Evolutionary conservation across 306 rosid species (phyloP).

Genomic region (Hippophae tibetana): DNA sequence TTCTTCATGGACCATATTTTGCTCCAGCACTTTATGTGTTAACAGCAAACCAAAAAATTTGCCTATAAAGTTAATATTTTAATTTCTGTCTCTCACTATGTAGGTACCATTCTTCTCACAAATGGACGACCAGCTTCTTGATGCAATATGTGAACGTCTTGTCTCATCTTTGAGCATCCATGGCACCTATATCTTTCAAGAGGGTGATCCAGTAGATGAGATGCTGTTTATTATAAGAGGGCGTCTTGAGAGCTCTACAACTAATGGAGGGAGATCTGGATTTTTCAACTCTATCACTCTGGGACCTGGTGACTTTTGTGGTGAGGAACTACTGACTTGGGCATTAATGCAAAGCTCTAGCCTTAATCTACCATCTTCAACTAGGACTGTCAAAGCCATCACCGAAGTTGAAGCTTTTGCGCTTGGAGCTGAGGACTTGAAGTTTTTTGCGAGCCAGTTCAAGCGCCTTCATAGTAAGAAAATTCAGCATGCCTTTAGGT

Average conservation of each 20-base stretch:
- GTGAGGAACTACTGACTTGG: slow-evolving; percentile 88
- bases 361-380: slow-evolving; percentile 68
- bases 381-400: slow-evolving; percentile 59
- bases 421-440: slow-evolving; percentile 73
- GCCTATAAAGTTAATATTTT: no score
- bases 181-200: slow-evolving; percentile 65
- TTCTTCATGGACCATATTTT: not conserved
- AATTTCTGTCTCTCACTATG: slow-evolving; percentile 5
- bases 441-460: slow-evolving; percentile 69
- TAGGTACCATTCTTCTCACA: slow-evolving; percentile 93
- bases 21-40: not conserved
- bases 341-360: slow-evolving; percentile 75
- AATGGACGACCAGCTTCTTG: slow-evolving; percentile 92
- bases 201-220: slow-evolving; percentile 76
- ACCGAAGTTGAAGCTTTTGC: slow-evolving; percentile 86
- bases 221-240: slow-evolving; percentile 87
- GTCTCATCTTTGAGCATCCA: slow-evolving; percentile 64
- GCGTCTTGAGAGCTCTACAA: slow-evolving; percentile 80
- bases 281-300: slow-evolving; percentile 78
- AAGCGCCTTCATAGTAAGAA: slow-evolving; percentile 80
- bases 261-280: slow-evolving; percentile 73
- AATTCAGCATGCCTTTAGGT: slow-evolving; percentile 56
- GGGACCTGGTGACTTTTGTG: slow-evolving; percentile 78
- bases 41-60: no score
- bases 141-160: slow-evolving; percentile 88